Conservation (phyloP, 2,329 filamentous ascomycete genomes). For the Aspergillus ruber region DNA sequence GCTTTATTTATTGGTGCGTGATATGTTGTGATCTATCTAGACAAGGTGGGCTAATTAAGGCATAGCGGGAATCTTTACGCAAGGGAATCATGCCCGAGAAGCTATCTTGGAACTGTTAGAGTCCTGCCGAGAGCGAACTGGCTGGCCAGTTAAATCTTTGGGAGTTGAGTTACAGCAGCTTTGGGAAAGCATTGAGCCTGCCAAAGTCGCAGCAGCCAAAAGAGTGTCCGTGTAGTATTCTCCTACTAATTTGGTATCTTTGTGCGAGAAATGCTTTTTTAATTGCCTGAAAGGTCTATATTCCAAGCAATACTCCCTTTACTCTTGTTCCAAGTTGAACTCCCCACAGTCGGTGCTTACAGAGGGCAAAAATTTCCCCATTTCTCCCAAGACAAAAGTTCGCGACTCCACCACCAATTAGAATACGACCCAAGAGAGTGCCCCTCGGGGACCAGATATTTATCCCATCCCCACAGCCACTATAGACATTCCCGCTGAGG, state of each 20-base stretch:
- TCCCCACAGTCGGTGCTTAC: background rate
- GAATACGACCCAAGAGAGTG: conserved; percentile 51
- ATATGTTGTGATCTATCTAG: background rate
- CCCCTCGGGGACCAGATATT: conserved; percentile 49
- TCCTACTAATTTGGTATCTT: no score
- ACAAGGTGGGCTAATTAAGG: background rate
- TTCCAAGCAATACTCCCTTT: no score
- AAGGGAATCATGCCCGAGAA: conserved; percentile 6
- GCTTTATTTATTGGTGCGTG: conserved; percentile 17
- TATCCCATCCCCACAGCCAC: conserved; percentile 50
- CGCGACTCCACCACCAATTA: conserved; percentile 41
- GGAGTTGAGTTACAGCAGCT: conserved; percentile 14
- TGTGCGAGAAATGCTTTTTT: no score
- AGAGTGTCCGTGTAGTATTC: no score
- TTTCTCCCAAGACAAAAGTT: conserved; percentile 47
- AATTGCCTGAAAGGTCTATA: no score
- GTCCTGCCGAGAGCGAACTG: conserved; percentile 11
- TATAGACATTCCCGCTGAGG: conserved; percentile 50
- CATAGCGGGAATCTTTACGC: conserved; percentile 10
- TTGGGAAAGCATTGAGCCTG: conserved; percentile 4
- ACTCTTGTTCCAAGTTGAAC: background rate
- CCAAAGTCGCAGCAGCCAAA: no score
- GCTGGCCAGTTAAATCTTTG: conserved; percentile 16
- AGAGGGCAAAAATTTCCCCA: conserved; percentile 21
- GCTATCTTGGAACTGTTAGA: conserved; percentile 14